Base-by-base conservation (phyloP, 805 yeast species). In the Ogataea nitratoaversa region DNA sequence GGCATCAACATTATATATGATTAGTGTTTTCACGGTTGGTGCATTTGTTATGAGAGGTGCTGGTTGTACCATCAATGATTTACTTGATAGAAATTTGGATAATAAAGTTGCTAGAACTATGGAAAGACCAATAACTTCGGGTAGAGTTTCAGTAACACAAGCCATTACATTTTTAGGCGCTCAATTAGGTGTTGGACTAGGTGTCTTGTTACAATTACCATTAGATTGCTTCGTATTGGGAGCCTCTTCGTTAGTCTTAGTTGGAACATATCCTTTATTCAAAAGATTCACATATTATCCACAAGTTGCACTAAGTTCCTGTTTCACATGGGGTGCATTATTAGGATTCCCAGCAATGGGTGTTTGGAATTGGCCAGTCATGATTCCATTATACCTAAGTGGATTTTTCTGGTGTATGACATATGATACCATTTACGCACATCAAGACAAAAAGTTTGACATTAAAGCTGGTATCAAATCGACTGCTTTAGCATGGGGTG, bases 311-410 rank as follows among this genome's bases (percentile, higher is more conserved):
- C 71, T 95, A 11, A 76, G 95, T 29, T 70, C 83, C 9, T 85
- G 95, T 54, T 93, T 87, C 63, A 83, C 86, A 45, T 93, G 99
- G 98, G 98, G 95, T 28, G 87, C 95, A 13, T 57, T 93, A 30
- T 64, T 93, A 23, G 99, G 98, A 0, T 91, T 86, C 64, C 97
- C 99, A 8, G 98, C 98, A 2, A 86, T 93, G 78, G 95, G 95
- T 0, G 78, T 91, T 3, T 74, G 91, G 74, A 76, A 83, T 53
- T 71, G 78, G 68, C 65, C 78, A 8, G 83, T 88, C 4, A 90
- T 90, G 78, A 66, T 77, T 3, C 87, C 96, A 0, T 67, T 93
- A 36, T 87, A 82, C 54, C 59, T 79, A 3, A 78, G 95, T 14
- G 80, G 88, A 34, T 84, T 81, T 56, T 71, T 82, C 40, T 93